phyloP scores from a whole-genome alignment of 2,329 filamentous ascomycete species.

The Botryosphaeria agaves region DNA sequence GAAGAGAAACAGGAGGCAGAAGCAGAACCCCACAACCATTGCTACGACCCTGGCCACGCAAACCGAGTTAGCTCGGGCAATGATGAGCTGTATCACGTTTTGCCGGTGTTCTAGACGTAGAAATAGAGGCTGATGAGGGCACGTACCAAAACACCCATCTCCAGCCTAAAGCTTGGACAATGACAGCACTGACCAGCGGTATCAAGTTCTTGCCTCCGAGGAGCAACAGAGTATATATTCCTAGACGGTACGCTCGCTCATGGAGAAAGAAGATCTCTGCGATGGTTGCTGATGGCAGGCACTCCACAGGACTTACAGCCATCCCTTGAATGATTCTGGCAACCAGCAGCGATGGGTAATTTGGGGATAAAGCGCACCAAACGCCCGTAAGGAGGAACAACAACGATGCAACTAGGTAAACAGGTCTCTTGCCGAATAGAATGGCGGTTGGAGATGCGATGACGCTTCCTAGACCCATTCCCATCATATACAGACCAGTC shows the following conservation, averaged over 20 bases:
- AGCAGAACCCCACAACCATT: conserved; percentile 56
- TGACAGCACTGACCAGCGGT: conserved; percentile 68
- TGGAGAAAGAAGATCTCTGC: conserved; percentile 95
- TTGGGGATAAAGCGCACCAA: conserved; percentile 78
- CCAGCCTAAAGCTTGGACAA: conserved; percentile 67
- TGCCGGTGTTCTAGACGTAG: no score
- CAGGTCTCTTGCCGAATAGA: conserved; percentile 73
- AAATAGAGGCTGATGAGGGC: not conserved
- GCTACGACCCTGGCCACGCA: conserved; percentile 50
- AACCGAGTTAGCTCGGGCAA: conserved; percentile 8
- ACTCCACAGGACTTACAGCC: conserved; percentile 79
- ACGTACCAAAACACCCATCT: conserved; percentile 76
- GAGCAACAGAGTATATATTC: conserved; percentile 79
- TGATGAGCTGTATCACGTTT: no score
- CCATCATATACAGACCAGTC: conserved; percentile 88
- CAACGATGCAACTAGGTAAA: conserved; percentile 63
- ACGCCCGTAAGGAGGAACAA: conserved; percentile 62
- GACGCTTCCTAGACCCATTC: conserved; percentile 69
- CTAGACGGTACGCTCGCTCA: conserved; percentile 80
- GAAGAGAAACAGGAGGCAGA: conserved; percentile 65
- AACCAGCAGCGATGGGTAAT: conserved; percentile 59
- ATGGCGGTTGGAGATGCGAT: conserved; percentile 83
- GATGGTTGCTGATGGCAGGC: conserved; percentile 81
- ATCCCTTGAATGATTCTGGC: conserved; percentile 79
- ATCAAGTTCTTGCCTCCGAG: conserved; percentile 85